phyloP scores from a whole-genome alignment of 495 filamentous ascomycete genomes.

The Tetracladium setigerum region DNA sequence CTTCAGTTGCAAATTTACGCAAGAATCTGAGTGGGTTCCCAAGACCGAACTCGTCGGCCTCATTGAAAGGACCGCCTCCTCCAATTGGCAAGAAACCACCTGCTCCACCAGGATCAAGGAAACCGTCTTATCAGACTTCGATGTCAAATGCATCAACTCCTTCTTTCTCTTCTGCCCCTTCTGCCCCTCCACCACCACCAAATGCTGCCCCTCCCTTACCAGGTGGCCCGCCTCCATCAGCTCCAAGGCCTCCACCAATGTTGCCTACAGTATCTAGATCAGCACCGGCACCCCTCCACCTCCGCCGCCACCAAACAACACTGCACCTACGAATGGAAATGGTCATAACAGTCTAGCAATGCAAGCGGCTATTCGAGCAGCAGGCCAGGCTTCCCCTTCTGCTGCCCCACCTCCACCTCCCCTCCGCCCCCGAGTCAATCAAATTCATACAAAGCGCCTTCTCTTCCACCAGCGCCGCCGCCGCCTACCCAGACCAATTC shows the following conservation, averaged over 20 bases:
- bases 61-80: slow-evolving; percentile 44
- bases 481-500: slow-evolving; percentile 12
- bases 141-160: no score
- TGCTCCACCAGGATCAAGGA: slow-evolving; percentile 60
- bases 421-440: slow-evolving; percentile 29
- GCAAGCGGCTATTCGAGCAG: slow-evolving; percentile 42
- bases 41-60: slow-evolving; percentile 44
- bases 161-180: neutral
- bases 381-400: slow-evolving; percentile 34
- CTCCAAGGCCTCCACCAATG: slow-evolving; percentile 40
- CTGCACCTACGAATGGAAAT: slow-evolving; percentile 26
- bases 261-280: slow-evolving; percentile 37
- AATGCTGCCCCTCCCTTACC: slow-evolving; percentile 37
- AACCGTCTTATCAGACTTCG: slow-evolving; percentile 41
- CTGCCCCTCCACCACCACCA: slow-evolving; percentile 21
- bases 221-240: slow-evolving; percentile 35
- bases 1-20: slow-evolving; percentile 51
- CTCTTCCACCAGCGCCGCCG: slow-evolving; percentile 28
- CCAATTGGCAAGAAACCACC: slow-evolving; percentile 63
- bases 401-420: slow-evolving; percentile 37
- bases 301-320: slow-evolving; percentile 35
- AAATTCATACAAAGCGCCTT: slow-evolving; percentile 29
- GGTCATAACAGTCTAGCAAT: slow-evolving; percentile 34
- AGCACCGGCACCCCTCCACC: slow-evolving; percentile 35
- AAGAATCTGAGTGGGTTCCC: slow-evolving; percentile 45